These are phyloP conservation scores for Solanum chaucha DNA, from an alignment of 257 asterid species.

Conservation along the genomic window DNA sequence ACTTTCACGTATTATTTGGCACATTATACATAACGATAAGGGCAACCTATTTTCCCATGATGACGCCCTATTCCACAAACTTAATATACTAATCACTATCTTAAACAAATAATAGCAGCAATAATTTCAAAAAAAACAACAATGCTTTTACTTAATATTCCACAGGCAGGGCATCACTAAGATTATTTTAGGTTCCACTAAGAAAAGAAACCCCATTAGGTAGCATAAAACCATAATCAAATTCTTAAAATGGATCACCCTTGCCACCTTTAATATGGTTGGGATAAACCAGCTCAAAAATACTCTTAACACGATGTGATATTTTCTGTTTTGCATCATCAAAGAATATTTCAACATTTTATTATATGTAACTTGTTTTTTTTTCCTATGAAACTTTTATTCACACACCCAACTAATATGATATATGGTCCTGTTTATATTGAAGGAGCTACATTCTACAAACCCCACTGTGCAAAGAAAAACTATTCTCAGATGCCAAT, in stretches of 20 bases:
- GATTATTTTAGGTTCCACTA: conserved; percentile 5
- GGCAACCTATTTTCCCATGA: neutral
- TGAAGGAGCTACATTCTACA: neutral
- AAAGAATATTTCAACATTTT: neutral
- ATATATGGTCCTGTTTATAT: neutral
- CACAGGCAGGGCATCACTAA: neutral
- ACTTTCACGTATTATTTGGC: neutral
- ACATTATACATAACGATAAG: neutral
- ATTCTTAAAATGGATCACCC: neutral
- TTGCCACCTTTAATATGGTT: neutral
- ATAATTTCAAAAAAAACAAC: neutral
- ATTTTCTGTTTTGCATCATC: neutral
- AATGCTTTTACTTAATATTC: neutral
- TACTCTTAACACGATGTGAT: neutral
- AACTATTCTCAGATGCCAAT: neutral
- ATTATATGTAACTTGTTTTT: neutral
- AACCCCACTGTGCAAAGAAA: neutral
- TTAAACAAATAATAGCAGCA: neutral
- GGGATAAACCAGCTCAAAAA: neutral
- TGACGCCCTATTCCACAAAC: neutral
- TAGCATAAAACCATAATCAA: neutral
- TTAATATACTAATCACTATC: neutral
- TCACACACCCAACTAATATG: neutral
- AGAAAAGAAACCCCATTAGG: conserved; percentile 2
- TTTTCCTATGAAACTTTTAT: neutral